A percentile compares a stretch with the other conserved stretches of the same genome.
These are phyloP conservation scores for Phialocephala subalpina DNA, from an alignment of 2,329 filamentous ascomycete genomes.

Conservation along the genomic window DNA sequence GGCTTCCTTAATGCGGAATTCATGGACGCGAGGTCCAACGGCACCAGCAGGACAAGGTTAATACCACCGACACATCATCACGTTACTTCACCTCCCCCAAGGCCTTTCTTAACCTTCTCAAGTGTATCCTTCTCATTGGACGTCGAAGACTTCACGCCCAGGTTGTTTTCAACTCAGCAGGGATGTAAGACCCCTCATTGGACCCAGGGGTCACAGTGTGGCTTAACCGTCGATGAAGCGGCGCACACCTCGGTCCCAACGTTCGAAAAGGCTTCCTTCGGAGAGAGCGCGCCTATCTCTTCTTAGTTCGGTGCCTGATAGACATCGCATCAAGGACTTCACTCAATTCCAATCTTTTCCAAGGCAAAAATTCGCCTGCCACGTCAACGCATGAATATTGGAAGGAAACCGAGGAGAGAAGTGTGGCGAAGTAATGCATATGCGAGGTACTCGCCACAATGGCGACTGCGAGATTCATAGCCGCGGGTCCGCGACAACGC, in stretches of 20 bases:
- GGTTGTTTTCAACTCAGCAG: too few species aligned
- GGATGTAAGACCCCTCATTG: too few species aligned
- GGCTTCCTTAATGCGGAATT: background rate
- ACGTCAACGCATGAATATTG: conserved; percentile 27
- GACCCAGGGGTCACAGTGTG: too few species aligned
- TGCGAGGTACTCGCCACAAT: conserved; percentile 39
- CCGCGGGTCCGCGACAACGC: conserved; percentile 38
- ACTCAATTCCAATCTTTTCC: background rate
- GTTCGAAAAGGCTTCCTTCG: conserved; percentile 14
- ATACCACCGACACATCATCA: conserved; percentile 40
- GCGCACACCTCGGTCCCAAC: conserved; percentile 4
- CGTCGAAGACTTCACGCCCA: too few species aligned
- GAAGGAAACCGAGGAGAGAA: background rate
- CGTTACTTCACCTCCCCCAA: conserved; percentile 39
- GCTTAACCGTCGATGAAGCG: too few species aligned
- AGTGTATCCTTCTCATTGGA: too few species aligned
- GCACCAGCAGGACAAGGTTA: conserved; percentile 27
- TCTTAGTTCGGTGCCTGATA: background rate
- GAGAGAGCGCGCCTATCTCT: background rate
- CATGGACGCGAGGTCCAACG: background rate
- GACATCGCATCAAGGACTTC: background rate
- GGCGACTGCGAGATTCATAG: conserved; percentile 20
- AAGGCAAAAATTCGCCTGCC: conserved; percentile 33
- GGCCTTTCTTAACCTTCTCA: too few species aligned
- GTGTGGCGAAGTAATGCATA: conserved; percentile 3